Evolutionary conservation across 2,329 filamentous ascomycete species (phyloP), one percentile per base, ranked within the genome.

Genomic region (Talaromyces islandicus): DNA sequence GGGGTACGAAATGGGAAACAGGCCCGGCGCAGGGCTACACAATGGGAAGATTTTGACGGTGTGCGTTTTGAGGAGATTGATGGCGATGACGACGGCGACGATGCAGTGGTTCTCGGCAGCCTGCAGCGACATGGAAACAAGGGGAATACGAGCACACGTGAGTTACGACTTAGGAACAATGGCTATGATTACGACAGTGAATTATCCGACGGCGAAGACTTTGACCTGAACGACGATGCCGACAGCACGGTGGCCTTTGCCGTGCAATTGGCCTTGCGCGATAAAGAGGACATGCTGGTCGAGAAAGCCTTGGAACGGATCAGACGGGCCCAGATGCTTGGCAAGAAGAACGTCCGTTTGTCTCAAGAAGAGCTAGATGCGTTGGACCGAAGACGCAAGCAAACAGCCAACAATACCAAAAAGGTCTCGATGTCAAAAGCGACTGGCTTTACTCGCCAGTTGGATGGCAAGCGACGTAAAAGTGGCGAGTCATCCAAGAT

Each of bases 271-370:
- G 80, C 83, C 61, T 79, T 83, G 65, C 79, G 80, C 67, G 86
- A 90, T 60, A 84, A 84, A 66, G 91, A 96, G 71, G 88, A 93
- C 66, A 82, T 83, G 64, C 75, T 96, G 67, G 85, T 94, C 64
- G 88, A 92, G 65, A 85, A 85, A 64, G 92, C 92, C 46, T 77
- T 95, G 73, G 86, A 87, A 67, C 88, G 91, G 65, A 95, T 97
- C 70, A 85, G 87, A 64, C 84, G 86, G 65, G 91, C 92, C 17
- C 87, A 90, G 71, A 85, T 85, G 64, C 86, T 86, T 69, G 92
- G 92, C 64, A 88, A 88, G 73, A 80, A 83, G 51, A 90, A 95
- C 60, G 90, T 97, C 59, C 89, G 88, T 71, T 82, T 97, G 64
- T 91, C 84, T 66, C 84, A 87, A 68, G 86, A 89, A 58, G 92